phyloP scores from a whole-genome alignment of 1,284 basidiomycete species.

The Ceratobasidium sp. region DNA sequence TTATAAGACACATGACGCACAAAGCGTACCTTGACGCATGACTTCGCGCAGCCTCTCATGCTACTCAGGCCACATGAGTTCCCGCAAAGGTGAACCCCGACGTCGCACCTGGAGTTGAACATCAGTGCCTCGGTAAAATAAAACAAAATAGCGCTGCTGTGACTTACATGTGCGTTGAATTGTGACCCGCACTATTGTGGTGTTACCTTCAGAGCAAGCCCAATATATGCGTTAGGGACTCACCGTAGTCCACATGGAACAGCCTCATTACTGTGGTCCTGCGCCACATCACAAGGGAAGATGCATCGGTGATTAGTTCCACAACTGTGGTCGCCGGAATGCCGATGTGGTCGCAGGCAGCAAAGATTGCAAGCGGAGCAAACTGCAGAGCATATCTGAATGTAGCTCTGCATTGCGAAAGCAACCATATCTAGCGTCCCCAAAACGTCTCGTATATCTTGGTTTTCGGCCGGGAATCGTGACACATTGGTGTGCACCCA shows the following conservation, averaged over 20 bases:
- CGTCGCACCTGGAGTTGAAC: conserved; percentile 11
- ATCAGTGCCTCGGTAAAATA: too few species aligned
- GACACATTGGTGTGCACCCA: conserved; percentile 42
- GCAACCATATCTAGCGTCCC: conserved; percentile 12
- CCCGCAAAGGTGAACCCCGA: conserved; percentile 14
- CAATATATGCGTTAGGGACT: conserved; percentile 42
- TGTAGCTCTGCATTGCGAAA: conserved; percentile 1
- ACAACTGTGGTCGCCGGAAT: conserved; percentile 40
- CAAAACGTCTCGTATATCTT: conserved; percentile 31
- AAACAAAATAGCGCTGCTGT: neutral
- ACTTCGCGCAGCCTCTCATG: conserved; percentile 3
- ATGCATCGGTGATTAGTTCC: conserved; percentile 43
- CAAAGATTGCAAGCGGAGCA: conserved; percentile 36
- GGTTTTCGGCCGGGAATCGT: conserved; percentile 32
- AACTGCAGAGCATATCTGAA: conserved; percentile 33
- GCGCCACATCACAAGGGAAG: conserved; percentile 39
- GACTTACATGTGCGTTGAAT: conserved; percentile 61
- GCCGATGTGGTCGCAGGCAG: conserved; percentile 32
- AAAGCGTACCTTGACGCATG: conserved; percentile 19
- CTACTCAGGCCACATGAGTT: conserved; percentile 4
- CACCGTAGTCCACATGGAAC: conserved; percentile 58
- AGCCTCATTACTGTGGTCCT: conserved; percentile 31
- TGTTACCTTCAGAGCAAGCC: neutral
- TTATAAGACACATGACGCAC: neutral
- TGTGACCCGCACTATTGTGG: conserved; percentile 59